Conservation (phyloP, 305 asterid genomes). For the Salvia sclarea region DNA sequence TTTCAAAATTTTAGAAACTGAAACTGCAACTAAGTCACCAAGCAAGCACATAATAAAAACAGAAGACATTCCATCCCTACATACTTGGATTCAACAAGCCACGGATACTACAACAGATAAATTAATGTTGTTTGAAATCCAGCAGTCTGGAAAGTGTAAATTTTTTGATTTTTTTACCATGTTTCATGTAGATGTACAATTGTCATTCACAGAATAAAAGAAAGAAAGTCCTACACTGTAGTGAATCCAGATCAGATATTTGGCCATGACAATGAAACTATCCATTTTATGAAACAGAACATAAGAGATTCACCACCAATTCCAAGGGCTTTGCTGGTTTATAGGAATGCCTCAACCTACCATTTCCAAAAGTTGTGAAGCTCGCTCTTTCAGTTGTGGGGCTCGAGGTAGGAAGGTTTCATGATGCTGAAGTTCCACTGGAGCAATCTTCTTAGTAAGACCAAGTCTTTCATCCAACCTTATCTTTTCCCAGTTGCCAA, state of each 20-base stretch:
- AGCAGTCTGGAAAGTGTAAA: neutral
- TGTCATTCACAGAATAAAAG: neutral
- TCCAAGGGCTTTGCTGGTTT: conserved; percentile 15
- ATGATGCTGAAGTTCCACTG: conserved; percentile 97
- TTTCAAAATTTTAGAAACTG: conserved; percentile 2
- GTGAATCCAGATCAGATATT: neutral
- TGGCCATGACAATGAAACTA: neutral
- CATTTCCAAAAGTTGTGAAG: conserved; percentile 95
- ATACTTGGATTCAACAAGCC: conserved; percentile 1
- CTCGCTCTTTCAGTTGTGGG: conserved; percentile 97
- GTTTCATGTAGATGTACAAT: neutral
- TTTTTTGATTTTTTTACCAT: neutral
- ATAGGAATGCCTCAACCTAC: conserved; percentile 44
- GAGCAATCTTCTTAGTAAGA: conserved; percentile 95
- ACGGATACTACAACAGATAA: conserved; percentile 10
- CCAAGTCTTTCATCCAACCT: conserved; percentile 91
- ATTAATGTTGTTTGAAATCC: neutral
- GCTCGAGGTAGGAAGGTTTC: conserved; percentile 99
- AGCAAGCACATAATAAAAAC: neutral
- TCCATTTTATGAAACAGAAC: conserved; percentile 22
- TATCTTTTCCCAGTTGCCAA: conserved; percentile 97
- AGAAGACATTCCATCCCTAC: conserved; percentile 2
- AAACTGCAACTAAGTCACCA: conserved; percentile 3
- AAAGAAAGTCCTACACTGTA: neutral
- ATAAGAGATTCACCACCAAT: conserved; percentile 19